Base-by-base conservation (phyloP, 179 eudicot genomes). In the Camellia oleifera region DNA sequence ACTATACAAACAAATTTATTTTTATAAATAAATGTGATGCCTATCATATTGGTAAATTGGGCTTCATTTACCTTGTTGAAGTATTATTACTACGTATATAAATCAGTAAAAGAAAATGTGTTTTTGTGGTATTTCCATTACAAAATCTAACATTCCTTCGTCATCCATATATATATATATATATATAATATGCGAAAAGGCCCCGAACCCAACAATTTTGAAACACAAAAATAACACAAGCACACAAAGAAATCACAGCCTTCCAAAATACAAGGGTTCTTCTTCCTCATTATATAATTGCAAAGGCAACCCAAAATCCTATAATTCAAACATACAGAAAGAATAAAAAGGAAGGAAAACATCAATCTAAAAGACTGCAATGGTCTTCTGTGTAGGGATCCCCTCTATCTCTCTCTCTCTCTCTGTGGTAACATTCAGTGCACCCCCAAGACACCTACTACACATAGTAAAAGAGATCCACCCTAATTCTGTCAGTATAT, bases 351-450 rank as follows among this genome's bases (percentile, higher is more conserved):
- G 11, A 40, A 64, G 40, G 48, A 67, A 67, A 32, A 12, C 48
- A 11, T 32, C 67, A 18, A 63, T 2, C 40, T 32, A 17, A 67
- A 26, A 67, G 15, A 40, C 4, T 32, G 4, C 18, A 18, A 9
- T 64, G 68, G 23, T 64, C 68, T 64, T 11, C 63, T 60, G 68
- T 64, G 42, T 20, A 5, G 68, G 68, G 68, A 64, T 64, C 23
- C 68, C 3, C 42, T 64, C 68, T 64, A 40, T 64, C 68, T 64
- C 68, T 64, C 68, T 64, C 68, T 64, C 40, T 64, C 67, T 63
- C 40, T 63, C 42, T 63, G 40, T 63, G 8, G 4, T 7, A 54
- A 11, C 11, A 54, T 54, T 54, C 58, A 54, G 58, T 54, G 11
- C 11, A 8, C 2, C 14, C 13, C 11, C 13, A 56, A 56, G 60